These are phyloP conservation scores for Solanum acaule DNA, from an alignment of 257 asterid species.

Conservation along the genomic window DNA sequence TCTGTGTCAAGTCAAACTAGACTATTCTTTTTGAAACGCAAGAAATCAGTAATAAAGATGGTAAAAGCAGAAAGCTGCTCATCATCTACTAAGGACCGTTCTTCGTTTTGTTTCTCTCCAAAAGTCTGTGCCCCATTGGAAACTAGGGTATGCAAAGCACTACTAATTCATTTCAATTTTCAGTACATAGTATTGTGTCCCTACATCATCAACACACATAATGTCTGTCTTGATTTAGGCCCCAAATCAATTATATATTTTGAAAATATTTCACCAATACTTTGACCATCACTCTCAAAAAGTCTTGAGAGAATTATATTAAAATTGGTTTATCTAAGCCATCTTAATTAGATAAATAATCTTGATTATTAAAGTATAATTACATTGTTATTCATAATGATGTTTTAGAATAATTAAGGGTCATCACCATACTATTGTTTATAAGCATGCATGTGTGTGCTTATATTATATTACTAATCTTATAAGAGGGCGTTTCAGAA, in stretches of 20 bases:
- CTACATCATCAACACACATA: background rate
- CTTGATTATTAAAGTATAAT: background rate
- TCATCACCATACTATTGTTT: background rate
- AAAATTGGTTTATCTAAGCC: background rate
- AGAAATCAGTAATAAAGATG: background rate
- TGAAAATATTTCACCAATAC: background rate
- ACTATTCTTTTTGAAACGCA: no score
- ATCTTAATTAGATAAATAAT: background rate
- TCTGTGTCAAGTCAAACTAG: no score
- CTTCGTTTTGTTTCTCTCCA: background rate
- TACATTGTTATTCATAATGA: background rate
- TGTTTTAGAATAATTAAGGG: background rate
- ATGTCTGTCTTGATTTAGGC: background rate
- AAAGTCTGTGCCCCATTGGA: background rate
- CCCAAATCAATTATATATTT: background rate
- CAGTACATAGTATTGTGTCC: background rate
- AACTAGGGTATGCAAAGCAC: conserved; percentile 2
- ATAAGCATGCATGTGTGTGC: background rate
- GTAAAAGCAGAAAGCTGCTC: conserved; percentile 2
- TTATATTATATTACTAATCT: background rate
- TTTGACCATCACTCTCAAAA: background rate
- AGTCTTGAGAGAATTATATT: background rate
- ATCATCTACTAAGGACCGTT: conserved; percentile 1
- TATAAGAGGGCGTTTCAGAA: background rate
- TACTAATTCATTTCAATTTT: background rate